phyloP scores from a whole-genome alignment of 2,329 filamentous ascomycete genomes.

The Elsinoe ampelina region DNA sequence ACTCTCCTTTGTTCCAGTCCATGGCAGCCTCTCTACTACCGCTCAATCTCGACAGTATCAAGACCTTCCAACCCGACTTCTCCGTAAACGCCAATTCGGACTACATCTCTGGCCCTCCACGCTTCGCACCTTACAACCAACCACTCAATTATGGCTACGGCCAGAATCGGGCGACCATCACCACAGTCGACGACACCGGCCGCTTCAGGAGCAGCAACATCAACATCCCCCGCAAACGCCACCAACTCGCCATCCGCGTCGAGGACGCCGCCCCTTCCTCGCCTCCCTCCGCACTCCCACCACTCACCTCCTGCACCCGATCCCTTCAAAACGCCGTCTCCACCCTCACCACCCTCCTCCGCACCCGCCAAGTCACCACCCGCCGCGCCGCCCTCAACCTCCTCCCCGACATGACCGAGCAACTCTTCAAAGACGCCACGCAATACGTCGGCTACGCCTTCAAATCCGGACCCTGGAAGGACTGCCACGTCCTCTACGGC shows the following conservation, averaged over 20 bases:
- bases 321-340: constrained; percentile 52
- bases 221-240: constrained; percentile 49
- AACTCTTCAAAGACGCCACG: constrained; percentile 60
- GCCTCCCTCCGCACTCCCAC: constrained; percentile 48
- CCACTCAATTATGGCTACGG: constrained; percentile 18
- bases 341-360: constrained; percentile 56
- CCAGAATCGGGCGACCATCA: constrained; percentile 15
- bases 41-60: constrained; percentile 40
- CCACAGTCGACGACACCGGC: constrained; percentile 14
- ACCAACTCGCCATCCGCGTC: constrained; percentile 52
- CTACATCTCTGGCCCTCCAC: constrained; percentile 47
- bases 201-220: constrained; percentile 16
- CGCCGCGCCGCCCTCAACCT: constrained; percentile 70
- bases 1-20: constrained; percentile 54
- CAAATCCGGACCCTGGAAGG: constrained; percentile 82
- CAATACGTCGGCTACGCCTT: constrained; percentile 89
- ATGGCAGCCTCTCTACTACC: constrained; percentile 57
- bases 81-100: constrained; percentile 50
- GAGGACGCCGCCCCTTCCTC: constrained; percentile 52
- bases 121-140: constrained; percentile 23
- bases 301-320: constrained; percentile 33
- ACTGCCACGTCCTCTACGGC: constrained; percentile 76
- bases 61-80: constrained; percentile 58
- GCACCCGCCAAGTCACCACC: constrained; percentile 75
- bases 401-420: constrained; percentile 46